Evolutionary conservation across 352 stramenopile genomes (phyloP).

Genomic region (Phytophthora europaea): DNA sequence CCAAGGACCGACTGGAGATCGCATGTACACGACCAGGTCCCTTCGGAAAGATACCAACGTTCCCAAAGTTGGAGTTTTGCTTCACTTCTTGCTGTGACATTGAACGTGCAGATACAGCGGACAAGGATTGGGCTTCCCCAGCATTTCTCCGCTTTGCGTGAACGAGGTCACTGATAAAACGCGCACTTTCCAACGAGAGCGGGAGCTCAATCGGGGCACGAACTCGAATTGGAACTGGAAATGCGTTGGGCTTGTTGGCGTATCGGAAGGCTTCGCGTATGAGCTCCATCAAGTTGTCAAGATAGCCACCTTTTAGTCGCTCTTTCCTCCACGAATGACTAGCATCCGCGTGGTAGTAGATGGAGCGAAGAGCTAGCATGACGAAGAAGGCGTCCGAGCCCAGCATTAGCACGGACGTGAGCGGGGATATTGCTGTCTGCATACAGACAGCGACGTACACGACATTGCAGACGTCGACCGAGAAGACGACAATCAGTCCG

Average conservation of each 20-base stretch:
- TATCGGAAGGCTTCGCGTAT: conserved; percentile 18
- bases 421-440: conserved; percentile 31
- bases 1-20: background rate
- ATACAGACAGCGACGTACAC: conserved; percentile 40
- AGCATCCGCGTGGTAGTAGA: background rate
- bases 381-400: conserved; percentile 28
- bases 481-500: conserved; percentile 33
- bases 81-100: background rate
- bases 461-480: conserved; percentile 46
- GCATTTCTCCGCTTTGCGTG: conserved; percentile 13
- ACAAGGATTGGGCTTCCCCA: conserved; percentile 9
- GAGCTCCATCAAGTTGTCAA: background rate
- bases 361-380: background rate
- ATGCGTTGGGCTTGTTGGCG: background rate
- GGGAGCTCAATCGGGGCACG: conserved; percentile 18
- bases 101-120: background rate
- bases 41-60: background rate
- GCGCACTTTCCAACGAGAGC: conserved; percentile 20
- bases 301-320: background rate
- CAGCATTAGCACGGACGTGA: conserved; percentile 27
- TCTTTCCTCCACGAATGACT: background rate
- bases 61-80: background rate
- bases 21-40: background rate
- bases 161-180: conserved; percentile 14
- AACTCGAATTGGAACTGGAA: conserved; percentile 22